These are phyloP conservation scores for Castanospermum australe DNA, from an alignment of 306 rosid genomes.

Conservation along the genomic window DNA sequence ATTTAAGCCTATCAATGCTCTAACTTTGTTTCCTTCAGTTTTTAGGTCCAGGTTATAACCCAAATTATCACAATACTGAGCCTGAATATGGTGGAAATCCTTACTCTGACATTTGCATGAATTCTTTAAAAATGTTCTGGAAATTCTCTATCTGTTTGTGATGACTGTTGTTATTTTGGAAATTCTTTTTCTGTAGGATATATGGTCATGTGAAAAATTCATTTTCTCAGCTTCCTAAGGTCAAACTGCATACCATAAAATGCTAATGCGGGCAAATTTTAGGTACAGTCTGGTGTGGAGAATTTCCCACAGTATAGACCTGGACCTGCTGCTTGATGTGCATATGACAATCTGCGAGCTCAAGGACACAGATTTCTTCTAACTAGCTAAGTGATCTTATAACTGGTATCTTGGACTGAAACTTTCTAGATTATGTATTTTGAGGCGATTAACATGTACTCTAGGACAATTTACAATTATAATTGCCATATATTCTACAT, in stretches of 20 bases:
- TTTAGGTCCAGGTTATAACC: too few species aligned
- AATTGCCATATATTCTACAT: too few species aligned
- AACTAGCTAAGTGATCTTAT: slow-evolving; percentile 26
- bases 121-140: too few species aligned
- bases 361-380: slow-evolving; percentile 64
- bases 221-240: neutral
- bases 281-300: slow-evolving; percentile 59
- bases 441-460: too few species aligned
- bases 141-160: too few species aligned
- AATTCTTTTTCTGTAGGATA: neutral
- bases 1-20: neutral
- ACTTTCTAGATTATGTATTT: slow-evolving; percentile 41
- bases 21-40: slow-evolving; percentile 19
- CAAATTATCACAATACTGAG: slow-evolving; percentile 64
- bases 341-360: slow-evolving; percentile 68
- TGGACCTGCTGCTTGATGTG: slow-evolving; percentile 66
- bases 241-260: neutral
- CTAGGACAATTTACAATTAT: too few species aligned
- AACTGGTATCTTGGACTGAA: slow-evolving; percentile 45
- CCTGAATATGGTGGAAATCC: slow-evolving; percentile 62
- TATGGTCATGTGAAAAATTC: neutral
- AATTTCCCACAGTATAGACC: slow-evolving; percentile 58
- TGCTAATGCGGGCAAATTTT: slow-evolving; percentile 32
- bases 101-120: slow-evolving; percentile 54
- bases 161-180: slow-evolving; percentile 31